Base-by-base conservation (phyloP, 2,329 filamentous ascomycete genomes). In the Fusarium mexicanum region DNA sequence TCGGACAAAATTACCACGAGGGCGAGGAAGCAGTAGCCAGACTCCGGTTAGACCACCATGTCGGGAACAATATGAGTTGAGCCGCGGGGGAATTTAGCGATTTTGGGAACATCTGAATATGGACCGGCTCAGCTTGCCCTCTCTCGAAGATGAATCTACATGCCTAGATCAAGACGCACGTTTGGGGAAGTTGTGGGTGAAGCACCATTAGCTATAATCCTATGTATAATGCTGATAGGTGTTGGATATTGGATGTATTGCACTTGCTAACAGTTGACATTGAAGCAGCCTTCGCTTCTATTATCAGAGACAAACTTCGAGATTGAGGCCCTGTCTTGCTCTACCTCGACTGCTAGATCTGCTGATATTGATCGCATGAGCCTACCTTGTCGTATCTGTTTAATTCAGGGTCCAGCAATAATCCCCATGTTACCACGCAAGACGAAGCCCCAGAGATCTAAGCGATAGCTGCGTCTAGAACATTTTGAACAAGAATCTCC, bases 1-100 rank as follows among this genome's bases (percentile, higher is more conserved):
- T 61, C 72, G 73, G 75, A 26, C 63, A 75, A 63, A 77, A 70
- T 76, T 76, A 73, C 73, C 69, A 60, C 58, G 41, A 46, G 22
- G 41, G 22, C 26, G 20, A 46, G 54, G 63, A 64, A 58, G 37
- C 22, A 60, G 67, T 43, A 44, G 37, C 29, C 22, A 47, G n/a
- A n/a, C 38, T 48, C 61, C 51, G 24, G 17, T 10, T 37, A 17
- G 33, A 8, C 33, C 33, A 16, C 31, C 40, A 44, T 44, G 40
- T 18, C 50, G 58, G 58, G 38, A 37, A 26, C 41, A 14, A n/a
- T 11, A 33, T 22, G 13, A 46, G n/a, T 33, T 48, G 24, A 61
- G 44, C 35, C n/a, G 46, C 24, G 40, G 51, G 41, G 33, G 47
- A 31, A 40, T 43, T 33, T 66, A 47, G 33, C 53, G 38, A 41